Percentiles rank a stretch among this genome's conserved stretches.
These are phyloP conservation scores for Metschnikowia baotianmanensis DNA, from an alignment of 805 yeast species.

Conservation along the genomic window DNA sequence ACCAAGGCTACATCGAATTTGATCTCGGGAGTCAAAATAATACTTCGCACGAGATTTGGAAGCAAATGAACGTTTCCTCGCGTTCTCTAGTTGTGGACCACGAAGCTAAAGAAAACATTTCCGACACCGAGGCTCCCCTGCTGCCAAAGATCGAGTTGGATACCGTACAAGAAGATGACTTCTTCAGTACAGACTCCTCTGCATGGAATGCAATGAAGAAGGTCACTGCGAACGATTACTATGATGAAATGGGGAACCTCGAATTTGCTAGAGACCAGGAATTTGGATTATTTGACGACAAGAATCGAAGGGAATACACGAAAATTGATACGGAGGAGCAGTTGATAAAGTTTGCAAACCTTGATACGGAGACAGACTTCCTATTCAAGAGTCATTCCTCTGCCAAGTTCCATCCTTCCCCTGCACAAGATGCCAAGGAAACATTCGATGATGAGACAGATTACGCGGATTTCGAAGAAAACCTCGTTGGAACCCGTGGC, in stretches of 20 bases:
- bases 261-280: slow-evolving; percentile 36
- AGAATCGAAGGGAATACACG: slow-evolving; percentile 72
- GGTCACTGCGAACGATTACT: slow-evolving; percentile 71
- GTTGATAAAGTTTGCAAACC: slow-evolving; percentile 60
- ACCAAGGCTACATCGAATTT: slow-evolving; percentile 26
- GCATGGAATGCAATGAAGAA: slow-evolving; percentile 90
- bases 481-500: slow-evolving; percentile 74
- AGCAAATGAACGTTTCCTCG: slow-evolving; percentile 9
- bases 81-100: slow-evolving; percentile 2
- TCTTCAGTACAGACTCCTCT: slow-evolving; percentile 38
- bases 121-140: background rate
- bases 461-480: slow-evolving; percentile 51
- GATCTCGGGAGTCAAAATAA: slow-evolving; percentile 21
- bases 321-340: slow-evolving; percentile 86
- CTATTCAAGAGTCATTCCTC: slow-evolving; percentile 34
- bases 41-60: slow-evolving; percentile 8
- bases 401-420: slow-evolving; percentile 16
- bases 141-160: background rate
- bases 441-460: slow-evolving; percentile 41
- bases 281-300: slow-evolving; percentile 30
- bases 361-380: slow-evolving; percentile 53
- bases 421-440: slow-evolving; percentile 29
- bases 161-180: slow-evolving; percentile 26
- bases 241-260: slow-evolving; percentile 74
- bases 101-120: background rate